Percentiles rank a stretch among this genome's conserved stretches.
These are phyloP conservation scores for Cryptomeria japonica DNA, from an alignment of 75 land plant genomes.

Conservation along the genomic window DNA sequence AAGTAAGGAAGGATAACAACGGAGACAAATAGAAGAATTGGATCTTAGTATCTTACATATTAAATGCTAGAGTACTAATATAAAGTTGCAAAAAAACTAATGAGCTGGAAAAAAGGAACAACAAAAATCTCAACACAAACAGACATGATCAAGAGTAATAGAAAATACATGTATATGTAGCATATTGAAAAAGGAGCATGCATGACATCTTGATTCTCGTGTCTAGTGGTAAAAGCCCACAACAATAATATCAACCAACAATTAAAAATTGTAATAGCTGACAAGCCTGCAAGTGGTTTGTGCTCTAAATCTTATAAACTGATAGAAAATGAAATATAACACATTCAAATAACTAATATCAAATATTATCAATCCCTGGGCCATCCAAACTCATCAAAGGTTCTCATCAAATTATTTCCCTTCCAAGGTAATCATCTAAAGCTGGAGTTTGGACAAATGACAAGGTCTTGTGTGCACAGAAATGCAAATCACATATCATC, in stretches of 20 bases:
- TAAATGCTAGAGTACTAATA: neutral
- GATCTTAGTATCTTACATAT: neutral
- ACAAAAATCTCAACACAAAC: neutral
- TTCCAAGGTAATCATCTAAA: neutral
- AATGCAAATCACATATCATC: neutral
- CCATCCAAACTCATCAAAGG: neutral
- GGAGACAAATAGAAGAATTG: neutral
- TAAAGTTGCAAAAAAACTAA: neutral
- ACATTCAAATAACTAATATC: neutral
- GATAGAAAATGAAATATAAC: neutral
- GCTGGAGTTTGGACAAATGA: neutral
- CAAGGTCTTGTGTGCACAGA: neutral
- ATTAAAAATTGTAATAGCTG: neutral
- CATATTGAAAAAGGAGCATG: neutral
- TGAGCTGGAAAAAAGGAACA: neutral
- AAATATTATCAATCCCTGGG: neutral
- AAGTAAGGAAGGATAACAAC: neutral
- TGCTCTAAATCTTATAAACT: neutral
- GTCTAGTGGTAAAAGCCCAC: neutral
- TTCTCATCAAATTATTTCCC: neutral
- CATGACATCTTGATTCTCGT: neutral
- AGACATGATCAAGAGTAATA: neutral
- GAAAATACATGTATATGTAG: neutral
- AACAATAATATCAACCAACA: neutral
- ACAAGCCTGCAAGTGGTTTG: neutral